Evolutionary conservation across 2,329 filamentous ascomycete genomes (phyloP).

Genomic region (Epicoccum nigrum): DNA sequence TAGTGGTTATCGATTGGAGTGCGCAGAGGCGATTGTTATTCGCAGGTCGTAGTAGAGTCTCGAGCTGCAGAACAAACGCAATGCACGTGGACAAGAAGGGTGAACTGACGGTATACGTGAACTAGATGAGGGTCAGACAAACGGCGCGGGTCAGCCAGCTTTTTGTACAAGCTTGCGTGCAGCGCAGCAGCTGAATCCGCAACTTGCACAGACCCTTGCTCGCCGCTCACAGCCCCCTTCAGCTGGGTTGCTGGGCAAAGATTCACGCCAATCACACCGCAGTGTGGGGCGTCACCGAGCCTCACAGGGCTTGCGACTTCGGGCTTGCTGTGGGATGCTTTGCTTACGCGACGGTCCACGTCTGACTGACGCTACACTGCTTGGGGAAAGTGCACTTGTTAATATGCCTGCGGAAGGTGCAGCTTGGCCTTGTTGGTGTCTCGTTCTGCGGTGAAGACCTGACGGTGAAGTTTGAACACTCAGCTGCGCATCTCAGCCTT

Average conservation of each 20-base stretch:
- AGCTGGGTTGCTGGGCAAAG: slow-evolving; percentile 5
- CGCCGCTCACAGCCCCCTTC: no score
- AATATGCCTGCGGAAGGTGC: slow-evolving; percentile 3
- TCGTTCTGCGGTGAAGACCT: neutral
- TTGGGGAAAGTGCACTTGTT: slow-evolving; percentile 8
- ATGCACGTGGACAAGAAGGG: slow-evolving; percentile 9
- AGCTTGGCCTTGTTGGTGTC: slow-evolving; percentile 1
- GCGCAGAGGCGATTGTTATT: slow-evolving; percentile 2
- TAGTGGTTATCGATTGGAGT: slow-evolving; percentile 10
- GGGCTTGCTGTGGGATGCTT: slow-evolving; percentile 11
- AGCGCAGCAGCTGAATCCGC: slow-evolving; percentile 14
- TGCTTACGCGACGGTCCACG: slow-evolving; percentile 21
- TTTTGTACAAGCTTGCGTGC: slow-evolving; percentile 18
- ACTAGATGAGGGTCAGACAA: slow-evolving; percentile 9
- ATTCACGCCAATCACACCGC: slow-evolving; percentile 2
- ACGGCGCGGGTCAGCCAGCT: slow-evolving; percentile 14
- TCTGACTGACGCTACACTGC: slow-evolving; percentile 18
- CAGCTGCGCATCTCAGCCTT: slow-evolving; percentile 10
- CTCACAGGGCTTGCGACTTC: slow-evolving; percentile 30
- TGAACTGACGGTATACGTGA: slow-evolving; percentile 9
- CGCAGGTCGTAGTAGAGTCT: neutral
- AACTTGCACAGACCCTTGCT: no score
- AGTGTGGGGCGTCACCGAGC: slow-evolving; percentile 21
- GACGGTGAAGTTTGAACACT: neutral
- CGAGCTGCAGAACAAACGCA: slow-evolving; percentile 8